Evolutionary conservation across 352 stramenopile species (phyloP).

Genomic region (Pythium aristosporum): DNA sequence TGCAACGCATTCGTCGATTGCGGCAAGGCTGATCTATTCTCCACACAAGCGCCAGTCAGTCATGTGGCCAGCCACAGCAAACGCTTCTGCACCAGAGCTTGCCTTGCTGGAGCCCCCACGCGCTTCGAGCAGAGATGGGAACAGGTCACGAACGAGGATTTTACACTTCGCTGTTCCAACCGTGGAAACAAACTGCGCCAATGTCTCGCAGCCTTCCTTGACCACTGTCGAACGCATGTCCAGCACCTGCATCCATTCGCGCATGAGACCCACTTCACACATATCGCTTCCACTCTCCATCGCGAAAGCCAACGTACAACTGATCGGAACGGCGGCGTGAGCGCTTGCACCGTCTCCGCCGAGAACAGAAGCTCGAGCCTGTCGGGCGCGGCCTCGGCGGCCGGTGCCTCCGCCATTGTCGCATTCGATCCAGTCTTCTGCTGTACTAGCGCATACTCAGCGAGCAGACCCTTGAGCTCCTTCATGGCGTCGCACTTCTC

Average conservation of each 20-base stretch:
- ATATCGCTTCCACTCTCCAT: neutral
- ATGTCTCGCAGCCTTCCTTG: slow-evolving; percentile 56
- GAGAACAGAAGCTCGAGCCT: slow-evolving; percentile 34
- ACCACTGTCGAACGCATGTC: slow-evolving; percentile 64
- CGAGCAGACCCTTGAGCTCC: slow-evolving; percentile 40
- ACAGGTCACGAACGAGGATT: slow-evolving; percentile 56
- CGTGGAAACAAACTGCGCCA: slow-evolving; percentile 37
- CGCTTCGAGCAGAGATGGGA: slow-evolving; percentile 57
- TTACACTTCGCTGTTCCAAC: slow-evolving; percentile 45
- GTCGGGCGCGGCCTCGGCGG: slow-evolving; percentile 1
- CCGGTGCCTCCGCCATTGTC: neutral
- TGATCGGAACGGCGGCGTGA: slow-evolving; percentile 57
- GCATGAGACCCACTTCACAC: neutral
- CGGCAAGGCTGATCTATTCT: slow-evolving; percentile 45
- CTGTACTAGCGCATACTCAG: slow-evolving; percentile 18
- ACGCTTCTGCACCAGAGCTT: neutral
- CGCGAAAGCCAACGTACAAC: slow-evolving; percentile 26
- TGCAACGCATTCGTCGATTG: slow-evolving; percentile 56
- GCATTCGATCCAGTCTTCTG: slow-evolving; percentile 8
- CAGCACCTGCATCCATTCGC: slow-evolving; percentile 26
- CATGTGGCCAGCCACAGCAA: neutral
- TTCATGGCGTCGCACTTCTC: slow-evolving; percentile 54
- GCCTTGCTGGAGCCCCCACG: slow-evolving; percentile 60
- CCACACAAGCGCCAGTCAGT: neutral
- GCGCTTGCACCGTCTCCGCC: slow-evolving; percentile 48